Evolutionary conservation across 805 yeast species (phyloP), one percentile per base, ranked within the genome.

Genomic region (Limtongia smithiae): DNA sequence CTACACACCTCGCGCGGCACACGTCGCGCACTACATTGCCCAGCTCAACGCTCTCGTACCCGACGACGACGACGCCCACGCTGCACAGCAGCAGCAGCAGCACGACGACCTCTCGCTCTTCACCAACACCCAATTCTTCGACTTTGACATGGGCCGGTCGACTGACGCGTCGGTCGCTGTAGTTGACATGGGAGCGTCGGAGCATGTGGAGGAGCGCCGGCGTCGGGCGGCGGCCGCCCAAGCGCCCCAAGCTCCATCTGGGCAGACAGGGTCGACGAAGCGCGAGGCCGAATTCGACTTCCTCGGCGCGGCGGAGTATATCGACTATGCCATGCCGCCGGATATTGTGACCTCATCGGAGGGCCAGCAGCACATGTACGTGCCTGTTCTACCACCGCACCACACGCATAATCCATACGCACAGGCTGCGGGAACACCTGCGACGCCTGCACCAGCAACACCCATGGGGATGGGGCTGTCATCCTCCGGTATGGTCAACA

Each of bases 41-140:
- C 58, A 57, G 45, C 55, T 66, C 48, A 65, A 65, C 60, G 48
- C 66, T 27, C 46, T 65, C 24, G 68, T 65, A 28, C 68, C 68
- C 18, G 44, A 50, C 21, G 65, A 57, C 30, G 40, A 41, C 18
- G 44, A 57, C 21, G 34, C 39, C 22, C 27, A 37, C 47, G 56
- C 57, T 24, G 45, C 48, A 37, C 45, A 56, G 44, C 55, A 37
- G 18, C 47, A 46, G 12, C 62, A 67, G 42, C 6, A 25, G 28
- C 28, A 6, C 34, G 75, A 68, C 40, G 74, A 71, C 50, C 66
- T 71, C 49, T 62, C 67, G 36, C 61, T 71, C 49, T 71, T 71
- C 60, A 54, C 73, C 41, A 70, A 70, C 58, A 71, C 75, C 32
- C 68, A 68, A 44, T 71, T 71, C 59, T 71, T 71, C 57, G 75